Evolutionary conservation across 169 alveolate species (phyloP).

Genomic region (Plasmodium blacklocki): DNA sequence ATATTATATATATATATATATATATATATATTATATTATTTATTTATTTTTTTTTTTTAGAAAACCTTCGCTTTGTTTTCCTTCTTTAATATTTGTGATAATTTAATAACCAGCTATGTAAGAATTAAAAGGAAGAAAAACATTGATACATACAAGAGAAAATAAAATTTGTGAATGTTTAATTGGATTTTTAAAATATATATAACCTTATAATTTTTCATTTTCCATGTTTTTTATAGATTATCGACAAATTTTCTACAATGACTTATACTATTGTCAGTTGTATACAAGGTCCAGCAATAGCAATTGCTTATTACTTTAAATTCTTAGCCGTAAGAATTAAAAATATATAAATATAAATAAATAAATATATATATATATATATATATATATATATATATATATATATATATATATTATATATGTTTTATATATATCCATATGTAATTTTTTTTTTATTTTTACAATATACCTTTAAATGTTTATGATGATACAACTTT

Average conservation of each 20-base stretch:
- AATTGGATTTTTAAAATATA: neutral
- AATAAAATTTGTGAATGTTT: neutral
- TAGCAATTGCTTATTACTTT: slow-evolving; percentile 67
- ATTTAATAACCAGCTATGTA: slow-evolving; percentile 60
- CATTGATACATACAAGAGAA: no score
- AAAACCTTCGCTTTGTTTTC: slow-evolving; percentile 57
- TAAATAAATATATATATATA: neutral
- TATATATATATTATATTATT: neutral
- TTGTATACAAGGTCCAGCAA: slow-evolving; percentile 75
- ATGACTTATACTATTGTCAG: slow-evolving; percentile 74
- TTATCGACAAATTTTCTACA: slow-evolving; percentile 57
- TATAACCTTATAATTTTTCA: neutral
- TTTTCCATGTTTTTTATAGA: slow-evolving; percentile 8
- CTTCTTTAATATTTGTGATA: slow-evolving; percentile 66
- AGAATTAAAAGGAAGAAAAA: slow-evolving; percentile 2
- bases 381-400: neutral
- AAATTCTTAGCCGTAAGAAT: slow-evolving; percentile 51
- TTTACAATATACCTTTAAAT: neutral
- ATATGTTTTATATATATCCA: neutral
- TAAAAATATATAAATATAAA: neutral
- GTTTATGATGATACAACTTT: no score
- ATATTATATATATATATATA: neutral
- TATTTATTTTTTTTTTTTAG: slow-evolving; percentile 31
- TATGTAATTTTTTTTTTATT: neutral
- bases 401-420: neutral